Evolutionary conservation across 2,329 filamentous ascomycete species (phyloP).

Genomic region (Phaeosphaeria sp.): DNA sequence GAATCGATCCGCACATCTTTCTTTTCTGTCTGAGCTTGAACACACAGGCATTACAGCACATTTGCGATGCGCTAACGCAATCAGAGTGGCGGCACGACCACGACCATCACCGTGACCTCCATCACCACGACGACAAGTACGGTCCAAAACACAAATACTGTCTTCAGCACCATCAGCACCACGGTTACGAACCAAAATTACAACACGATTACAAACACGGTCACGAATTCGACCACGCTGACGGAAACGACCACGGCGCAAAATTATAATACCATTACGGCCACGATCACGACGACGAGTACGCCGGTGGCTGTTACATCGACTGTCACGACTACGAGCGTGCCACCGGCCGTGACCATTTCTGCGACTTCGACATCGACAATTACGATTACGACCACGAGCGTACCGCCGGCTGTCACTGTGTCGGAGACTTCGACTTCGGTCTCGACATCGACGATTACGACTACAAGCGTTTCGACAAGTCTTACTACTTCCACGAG

Average conservation of each 20-base stretch:
- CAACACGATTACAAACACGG: not conserved
- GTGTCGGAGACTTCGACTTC: too few species aligned
- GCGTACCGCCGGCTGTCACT: not conserved
- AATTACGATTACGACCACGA: not conserved
- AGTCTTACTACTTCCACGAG: too few species aligned
- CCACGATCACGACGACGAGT: not conserved
- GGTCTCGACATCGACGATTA: not conserved
- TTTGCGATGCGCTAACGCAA: not conserved
- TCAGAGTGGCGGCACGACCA: not conserved
- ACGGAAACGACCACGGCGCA: not conserved
- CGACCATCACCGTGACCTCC: not conserved
- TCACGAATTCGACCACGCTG: not conserved
- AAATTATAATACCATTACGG: not conserved
- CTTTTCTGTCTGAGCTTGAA: not conserved
- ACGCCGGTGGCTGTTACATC: not conserved
- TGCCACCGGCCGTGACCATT: not conserved
- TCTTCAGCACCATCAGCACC: not conserved
- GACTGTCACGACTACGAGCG: not conserved
- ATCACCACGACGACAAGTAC: not conserved
- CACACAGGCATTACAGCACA: not conserved
- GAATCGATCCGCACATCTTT: not conserved
- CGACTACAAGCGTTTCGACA: not conserved
- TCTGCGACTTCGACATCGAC: not conserved
- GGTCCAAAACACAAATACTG: not conserved
- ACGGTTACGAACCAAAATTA: not conserved